Percentiles rank a stretch among this genome's conserved stretches.
These are phyloP conservation scores for Rhipidocladum racemiflorum DNA, from an alignment of 176 grass and related monocot species.

Conservation along the genomic window DNA sequence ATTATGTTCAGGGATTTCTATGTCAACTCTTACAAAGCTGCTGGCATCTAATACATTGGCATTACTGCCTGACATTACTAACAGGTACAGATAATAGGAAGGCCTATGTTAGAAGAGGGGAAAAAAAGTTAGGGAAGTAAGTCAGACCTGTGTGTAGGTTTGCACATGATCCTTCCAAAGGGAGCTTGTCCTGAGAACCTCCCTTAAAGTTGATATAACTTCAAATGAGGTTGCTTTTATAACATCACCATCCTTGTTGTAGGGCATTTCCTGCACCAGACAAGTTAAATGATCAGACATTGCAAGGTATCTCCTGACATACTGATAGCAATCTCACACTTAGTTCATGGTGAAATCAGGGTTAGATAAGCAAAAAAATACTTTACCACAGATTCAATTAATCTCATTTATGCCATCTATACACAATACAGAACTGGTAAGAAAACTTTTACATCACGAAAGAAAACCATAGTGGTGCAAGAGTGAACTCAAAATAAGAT, in stretches of 20 bases:
- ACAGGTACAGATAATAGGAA: background rate
- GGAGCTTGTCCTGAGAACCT: conserved; percentile 79
- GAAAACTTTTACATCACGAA: background rate
- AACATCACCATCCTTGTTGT: conserved; percentile 87
- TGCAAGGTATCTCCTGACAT: background rate
- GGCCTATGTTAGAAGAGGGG: background rate
- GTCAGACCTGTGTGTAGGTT: conserved; percentile 80
- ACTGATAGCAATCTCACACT: conserved; percentile 10
- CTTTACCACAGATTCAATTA: conserved; percentile 4
- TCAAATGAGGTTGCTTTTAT: conserved; percentile 98
- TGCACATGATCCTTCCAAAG: conserved; percentile 99
- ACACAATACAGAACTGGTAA: background rate
- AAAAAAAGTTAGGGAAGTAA: conserved; percentile 6
- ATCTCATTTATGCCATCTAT: background rate
- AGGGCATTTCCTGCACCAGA: conserved; percentile 67
- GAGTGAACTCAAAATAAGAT: background rate
- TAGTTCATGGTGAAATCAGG: conserved; percentile 19
- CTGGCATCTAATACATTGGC: background rate
- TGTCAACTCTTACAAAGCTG: background rate
- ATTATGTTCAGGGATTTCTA: conserved; percentile 11
- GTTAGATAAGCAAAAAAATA: background rate
- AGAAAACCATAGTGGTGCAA: background rate
- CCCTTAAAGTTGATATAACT: conserved; percentile 99
- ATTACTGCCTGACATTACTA: background rate
- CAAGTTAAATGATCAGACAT: conserved; percentile 8